Evolutionary conservation across 805 yeast genomes (phyloP).

Genomic region (Metahyphopichia silvanorum): DNA sequence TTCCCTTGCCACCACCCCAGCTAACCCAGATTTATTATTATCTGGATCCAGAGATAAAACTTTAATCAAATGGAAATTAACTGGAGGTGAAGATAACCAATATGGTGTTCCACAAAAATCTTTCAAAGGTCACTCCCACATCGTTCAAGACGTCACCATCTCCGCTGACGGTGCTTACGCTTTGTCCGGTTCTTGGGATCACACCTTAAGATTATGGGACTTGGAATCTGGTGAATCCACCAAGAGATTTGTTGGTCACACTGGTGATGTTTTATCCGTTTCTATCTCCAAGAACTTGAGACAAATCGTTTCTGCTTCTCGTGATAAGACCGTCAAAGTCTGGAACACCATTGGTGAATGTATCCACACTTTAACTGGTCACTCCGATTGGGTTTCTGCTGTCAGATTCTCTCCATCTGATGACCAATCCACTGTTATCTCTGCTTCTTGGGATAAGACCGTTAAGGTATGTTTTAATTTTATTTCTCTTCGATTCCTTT

Average conservation of each 20-base stretch:
- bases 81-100: constrained; percentile 86
- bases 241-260: constrained; percentile 97
- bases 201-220: constrained; percentile 98
- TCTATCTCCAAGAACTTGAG: constrained; percentile 95
- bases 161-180: constrained; percentile 98
- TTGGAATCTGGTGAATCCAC: constrained; percentile 89
- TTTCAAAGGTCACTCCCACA: constrained; percentile 98
- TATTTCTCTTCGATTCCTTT: constrained; percentile 3
- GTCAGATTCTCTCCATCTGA: constrained; percentile 94
- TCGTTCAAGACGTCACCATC: constrained; percentile 95
- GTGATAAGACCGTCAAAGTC: constrained; percentile 98
- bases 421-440: constrained; percentile 73
- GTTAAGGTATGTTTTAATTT: constrained; percentile 82
- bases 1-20: constrained; percentile 94
- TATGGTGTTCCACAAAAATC: constrained; percentile 98
- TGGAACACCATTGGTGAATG: constrained; percentile 99
- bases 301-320: constrained; percentile 97
- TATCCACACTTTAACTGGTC: constrained; percentile 90
- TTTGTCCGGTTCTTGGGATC: constrained; percentile 99
- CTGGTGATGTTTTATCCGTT: constrained; percentile 94
- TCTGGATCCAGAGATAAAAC: constrained; percentile 99
- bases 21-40: constrained; percentile 96
- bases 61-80: constrained; percentile 95
- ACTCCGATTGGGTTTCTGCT: constrained; percentile 98
- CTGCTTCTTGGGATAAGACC: constrained; percentile 98